Evolutionary conservation across 2,329 filamentous ascomycete species (phyloP).

Genomic region (Ophiocordyceps camponoti-saundersi): DNA sequence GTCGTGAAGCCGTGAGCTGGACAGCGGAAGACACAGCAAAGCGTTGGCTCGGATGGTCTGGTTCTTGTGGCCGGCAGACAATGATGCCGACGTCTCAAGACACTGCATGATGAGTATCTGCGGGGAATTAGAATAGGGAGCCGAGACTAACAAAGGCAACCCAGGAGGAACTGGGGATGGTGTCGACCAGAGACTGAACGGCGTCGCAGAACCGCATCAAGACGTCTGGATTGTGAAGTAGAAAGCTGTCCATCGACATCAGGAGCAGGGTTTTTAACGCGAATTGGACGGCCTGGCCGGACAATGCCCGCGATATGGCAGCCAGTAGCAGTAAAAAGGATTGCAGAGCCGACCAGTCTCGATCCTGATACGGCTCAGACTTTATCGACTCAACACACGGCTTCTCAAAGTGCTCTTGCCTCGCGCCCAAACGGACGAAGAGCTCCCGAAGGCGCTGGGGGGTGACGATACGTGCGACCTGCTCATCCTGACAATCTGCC

Average conservation of each 20-base stretch:
- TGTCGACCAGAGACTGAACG: constrained; percentile 23
- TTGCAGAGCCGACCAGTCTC: constrained; percentile 27
- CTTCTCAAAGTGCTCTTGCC: constrained; percentile 22
- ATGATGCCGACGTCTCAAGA: constrained; percentile 24
- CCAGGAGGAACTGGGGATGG: constrained; percentile 21
- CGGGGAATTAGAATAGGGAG: background rate
- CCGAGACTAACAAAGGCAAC: constrained; percentile 23
- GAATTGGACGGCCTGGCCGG: constrained; percentile 16
- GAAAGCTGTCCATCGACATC: constrained; percentile 35
- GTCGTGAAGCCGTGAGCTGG: constrained; percentile 31
- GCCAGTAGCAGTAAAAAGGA: constrained; percentile 26
- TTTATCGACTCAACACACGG: constrained; percentile 6
- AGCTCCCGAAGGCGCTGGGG: constrained; percentile 29
- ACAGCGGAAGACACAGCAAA: constrained; percentile 40
- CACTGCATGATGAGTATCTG: constrained; percentile 22
- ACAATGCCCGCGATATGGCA: constrained; percentile 18
- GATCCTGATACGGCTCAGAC: constrained; percentile 15
- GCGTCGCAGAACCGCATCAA: constrained; percentile 22
- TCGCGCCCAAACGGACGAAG: constrained; percentile 41
- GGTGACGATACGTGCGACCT: constrained; percentile 26
- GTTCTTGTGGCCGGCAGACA: constrained; percentile 26
- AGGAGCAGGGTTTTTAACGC: constrained; percentile 31
- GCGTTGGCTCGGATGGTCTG: constrained; percentile 39
- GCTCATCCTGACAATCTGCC: constrained; percentile 23
- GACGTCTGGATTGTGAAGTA: constrained; percentile 25